These are phyloP conservation scores for Ceratocystis papillata DNA, from an alignment of 2,329 filamentous ascomycete species.

Conservation along the genomic window DNA sequence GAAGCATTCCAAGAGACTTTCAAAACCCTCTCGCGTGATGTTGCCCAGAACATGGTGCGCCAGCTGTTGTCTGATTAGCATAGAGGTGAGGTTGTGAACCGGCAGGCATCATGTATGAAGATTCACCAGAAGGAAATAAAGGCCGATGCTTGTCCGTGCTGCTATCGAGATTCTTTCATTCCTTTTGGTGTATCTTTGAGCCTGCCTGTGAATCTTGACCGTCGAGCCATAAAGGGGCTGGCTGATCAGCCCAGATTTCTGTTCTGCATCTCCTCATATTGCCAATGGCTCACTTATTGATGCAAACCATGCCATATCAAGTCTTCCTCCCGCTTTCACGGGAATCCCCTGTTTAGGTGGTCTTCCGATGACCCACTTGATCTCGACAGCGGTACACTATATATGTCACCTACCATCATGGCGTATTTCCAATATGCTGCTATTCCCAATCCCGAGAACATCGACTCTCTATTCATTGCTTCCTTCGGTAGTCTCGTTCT, in stretches of 20 bases:
- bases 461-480: no score
- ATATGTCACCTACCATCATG: background rate
- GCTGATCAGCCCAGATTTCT: no score
- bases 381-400: background rate
- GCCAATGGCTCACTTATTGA: no score
- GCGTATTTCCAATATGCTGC: background rate
- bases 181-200: no score
- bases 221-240: no score
- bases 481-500: background rate
- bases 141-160: background rate
- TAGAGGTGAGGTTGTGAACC: background rate
- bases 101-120: background rate
- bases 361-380: background rate
- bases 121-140: background rate
- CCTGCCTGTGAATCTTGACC: no score
- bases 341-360: background rate
- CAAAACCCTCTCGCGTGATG: constrained; percentile 26
- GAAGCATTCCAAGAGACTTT: constrained; percentile 68
- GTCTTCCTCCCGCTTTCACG: background rate
- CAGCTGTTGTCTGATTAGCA: constrained; percentile 18
- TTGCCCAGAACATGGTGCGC: constrained; percentile 20
- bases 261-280: no score
- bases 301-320: background rate
- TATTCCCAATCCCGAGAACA: no score
- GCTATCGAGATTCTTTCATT: no score